phyloP scores from a whole-genome alignment of 2,329 filamentous ascomycete species.

The Fusarium sp. region DNA sequence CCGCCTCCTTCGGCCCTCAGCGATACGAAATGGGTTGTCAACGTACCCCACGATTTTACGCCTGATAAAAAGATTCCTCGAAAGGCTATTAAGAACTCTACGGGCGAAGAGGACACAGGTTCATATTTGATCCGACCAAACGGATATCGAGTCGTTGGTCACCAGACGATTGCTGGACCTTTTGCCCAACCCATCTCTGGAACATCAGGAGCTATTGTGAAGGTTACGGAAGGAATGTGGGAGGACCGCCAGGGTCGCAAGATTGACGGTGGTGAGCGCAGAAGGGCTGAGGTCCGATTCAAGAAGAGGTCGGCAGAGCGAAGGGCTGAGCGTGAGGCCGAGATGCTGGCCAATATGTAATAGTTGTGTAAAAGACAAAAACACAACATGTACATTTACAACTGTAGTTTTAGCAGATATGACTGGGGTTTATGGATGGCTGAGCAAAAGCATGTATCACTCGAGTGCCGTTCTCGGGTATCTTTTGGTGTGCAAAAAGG shows the following conservation, averaged over 20 bases:
- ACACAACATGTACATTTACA: constrained; percentile 43
- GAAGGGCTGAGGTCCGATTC: constrained; percentile 84
- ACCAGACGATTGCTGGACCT: constrained; percentile 77
- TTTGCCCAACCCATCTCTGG: constrained; percentile 76
- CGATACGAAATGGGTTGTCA: constrained; percentile 64
- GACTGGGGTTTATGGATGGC: constrained; percentile 24
- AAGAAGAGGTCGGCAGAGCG: constrained; percentile 85
- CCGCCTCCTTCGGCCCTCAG: constrained; percentile 48
- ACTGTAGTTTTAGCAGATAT: constrained; percentile 44
- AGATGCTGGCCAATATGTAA: constrained; percentile 49
- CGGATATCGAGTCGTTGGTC: constrained; percentile 72
- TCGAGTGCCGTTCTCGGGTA: neutral
- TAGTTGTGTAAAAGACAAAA: constrained; percentile 22
- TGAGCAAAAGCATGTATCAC: constrained; percentile 27
- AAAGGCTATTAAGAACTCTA: constrained; percentile 8
- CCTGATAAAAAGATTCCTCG: constrained; percentile 44
- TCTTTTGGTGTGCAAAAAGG: neutral
- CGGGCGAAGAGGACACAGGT: neutral
- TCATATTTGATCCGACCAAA: constrained; percentile 44
- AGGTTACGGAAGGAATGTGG: constrained; percentile 89
- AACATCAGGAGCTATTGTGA: constrained; percentile 71
- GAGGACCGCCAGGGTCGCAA: constrained; percentile 87
- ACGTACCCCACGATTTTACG: constrained; percentile 59
- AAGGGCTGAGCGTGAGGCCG: constrained; percentile 69
- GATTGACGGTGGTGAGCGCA: constrained; percentile 95